A percentile compares a stretch with the other conserved stretches of the same genome.
These are phyloP conservation scores for Glebionis coronaria DNA, from an alignment of 129 eudicot species.

Conservation along the genomic window DNA sequence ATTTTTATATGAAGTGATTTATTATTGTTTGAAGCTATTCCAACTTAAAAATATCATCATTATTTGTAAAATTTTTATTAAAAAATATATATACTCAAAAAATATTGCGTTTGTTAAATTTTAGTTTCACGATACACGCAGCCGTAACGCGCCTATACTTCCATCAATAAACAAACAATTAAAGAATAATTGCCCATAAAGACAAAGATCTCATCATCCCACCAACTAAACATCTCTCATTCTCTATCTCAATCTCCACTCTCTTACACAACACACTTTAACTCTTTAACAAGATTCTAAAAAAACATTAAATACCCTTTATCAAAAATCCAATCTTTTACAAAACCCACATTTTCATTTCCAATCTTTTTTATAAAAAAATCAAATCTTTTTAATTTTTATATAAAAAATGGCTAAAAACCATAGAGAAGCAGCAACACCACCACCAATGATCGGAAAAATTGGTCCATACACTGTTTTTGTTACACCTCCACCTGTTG, in stretches of 20 bases:
- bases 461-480: constrained; percentile 96
- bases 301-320: constrained; percentile 3
- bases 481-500: constrained; percentile 59
- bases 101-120: no score
- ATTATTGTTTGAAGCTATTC: no score
- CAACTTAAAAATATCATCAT: no score
- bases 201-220: constrained; percentile 25
- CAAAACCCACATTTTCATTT: background rate
- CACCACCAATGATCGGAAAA: constrained; percentile 86
- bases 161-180: no score
- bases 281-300: constrained; percentile 19
- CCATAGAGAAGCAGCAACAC: constrained; percentile 43
- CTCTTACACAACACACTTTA: background rate
- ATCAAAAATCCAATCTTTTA: background rate
- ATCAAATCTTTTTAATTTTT: background rate
- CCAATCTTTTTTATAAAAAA: background rate
- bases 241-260: background rate
- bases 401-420: constrained; percentile 52
- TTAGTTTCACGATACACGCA: no score
- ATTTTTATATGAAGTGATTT: no score
- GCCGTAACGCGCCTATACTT: no score
- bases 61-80: no score
- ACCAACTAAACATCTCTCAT: constrained; percentile 15
- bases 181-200: constrained; percentile 9
- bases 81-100: no score